Percentiles rank a stretch among this genome's conserved stretches.
Evolutionary conservation across 768 basidiomycete genomes (phyloP).

Genomic region (Pleurotus ostreatus): DNA sequence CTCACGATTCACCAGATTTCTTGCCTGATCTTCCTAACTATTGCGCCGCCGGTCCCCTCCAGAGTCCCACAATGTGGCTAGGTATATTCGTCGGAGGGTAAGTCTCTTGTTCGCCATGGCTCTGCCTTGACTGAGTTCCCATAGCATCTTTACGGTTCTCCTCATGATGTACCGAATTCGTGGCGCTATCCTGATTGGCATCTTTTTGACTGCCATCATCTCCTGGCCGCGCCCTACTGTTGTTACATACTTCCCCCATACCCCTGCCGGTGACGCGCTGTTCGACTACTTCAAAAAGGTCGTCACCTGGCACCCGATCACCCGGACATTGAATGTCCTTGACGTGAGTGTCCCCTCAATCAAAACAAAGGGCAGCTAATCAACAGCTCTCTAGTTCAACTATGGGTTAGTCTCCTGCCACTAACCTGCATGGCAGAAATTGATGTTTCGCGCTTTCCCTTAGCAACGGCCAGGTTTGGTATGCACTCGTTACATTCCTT

Average conservation of each 20-base stretch:
- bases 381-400: slow-evolving; percentile 36
- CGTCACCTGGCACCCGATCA: slow-evolving; percentile 66
- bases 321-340: slow-evolving; percentile 60
- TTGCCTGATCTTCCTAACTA: slow-evolving; percentile 45
- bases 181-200: slow-evolving; percentile 79
- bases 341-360: slow-evolving; percentile 41
- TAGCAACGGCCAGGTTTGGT: slow-evolving; percentile 76
- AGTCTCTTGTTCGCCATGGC: slow-evolving; percentile 16
- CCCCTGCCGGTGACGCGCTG: slow-evolving; percentile 56
- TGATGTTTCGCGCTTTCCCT: neutral
- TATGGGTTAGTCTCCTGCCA: slow-evolving; percentile 27
- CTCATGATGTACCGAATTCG: slow-evolving; percentile 84
- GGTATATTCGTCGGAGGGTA: slow-evolving; percentile 83
- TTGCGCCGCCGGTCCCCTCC: slow-evolving; percentile 63
- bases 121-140: neutral
- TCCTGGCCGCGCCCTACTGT: slow-evolving; percentile 84
- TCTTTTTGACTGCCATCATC: slow-evolving; percentile 79
- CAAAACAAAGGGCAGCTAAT: slow-evolving; percentile 8
- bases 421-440: neutral
- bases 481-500: slow-evolving; percentile 84
- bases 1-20: slow-evolving; percentile 31
- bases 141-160: slow-evolving; percentile 68
- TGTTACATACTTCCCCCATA: slow-evolving; percentile 82
- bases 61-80: slow-evolving; percentile 81
- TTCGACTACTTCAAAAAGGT: slow-evolving; percentile 87